Evolutionary conservation across 352 stramenopile genomes (phyloP), one percentile per base, ranked within the genome.

Genomic region (Phytophthora europaea): DNA sequence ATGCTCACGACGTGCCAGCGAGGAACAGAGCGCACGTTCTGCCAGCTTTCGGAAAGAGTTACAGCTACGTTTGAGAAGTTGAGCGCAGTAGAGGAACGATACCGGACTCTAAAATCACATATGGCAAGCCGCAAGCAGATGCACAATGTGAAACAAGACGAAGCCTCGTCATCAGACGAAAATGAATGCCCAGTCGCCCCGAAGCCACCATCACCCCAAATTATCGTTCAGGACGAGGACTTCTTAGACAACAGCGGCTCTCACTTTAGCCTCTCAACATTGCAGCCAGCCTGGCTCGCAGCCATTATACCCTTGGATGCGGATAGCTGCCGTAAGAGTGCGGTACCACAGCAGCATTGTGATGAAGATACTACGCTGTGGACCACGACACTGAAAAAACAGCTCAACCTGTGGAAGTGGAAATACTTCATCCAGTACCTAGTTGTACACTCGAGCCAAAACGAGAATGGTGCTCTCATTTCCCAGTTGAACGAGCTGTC

Each of bases 1-100:
- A 85, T 89, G 72, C 59, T 89, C 0, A 28, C 72, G 26, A 64
- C 67, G 6, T 83, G 58, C 23, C 67, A 84, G 61, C 69, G 78
- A 55, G 71, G 80, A 31, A 65, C 80, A 20, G 78, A 82, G 52
- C 67, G 68, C n/a, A 58, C 59, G 4, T 62, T 85, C 12, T 56
- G 45, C 47, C 67, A 75, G 20, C 57, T 87, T 45, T 72, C 61
- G 33, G 60, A 77, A 51, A 13, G 59, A 13, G 63, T 80, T 67
- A 58, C n/a, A 18, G 23, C 33, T 28, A 64, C 53, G n/a, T 43
- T 77, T 12, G 33, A 63, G 13, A 80, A 80, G 53, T 26, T 80
- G 36, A 56, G 12, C 5, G 18, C 55, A 47, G 63, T 76, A 26
- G 73, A 73, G 53, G 28, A 58, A 26, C 55, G 23, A n/a, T 58